A percentile compares a stretch with the other conserved stretches of the same genome.
phyloP scores from a whole-genome alignment of 129 eudicot species.

The Sambucus nigra region DNA sequence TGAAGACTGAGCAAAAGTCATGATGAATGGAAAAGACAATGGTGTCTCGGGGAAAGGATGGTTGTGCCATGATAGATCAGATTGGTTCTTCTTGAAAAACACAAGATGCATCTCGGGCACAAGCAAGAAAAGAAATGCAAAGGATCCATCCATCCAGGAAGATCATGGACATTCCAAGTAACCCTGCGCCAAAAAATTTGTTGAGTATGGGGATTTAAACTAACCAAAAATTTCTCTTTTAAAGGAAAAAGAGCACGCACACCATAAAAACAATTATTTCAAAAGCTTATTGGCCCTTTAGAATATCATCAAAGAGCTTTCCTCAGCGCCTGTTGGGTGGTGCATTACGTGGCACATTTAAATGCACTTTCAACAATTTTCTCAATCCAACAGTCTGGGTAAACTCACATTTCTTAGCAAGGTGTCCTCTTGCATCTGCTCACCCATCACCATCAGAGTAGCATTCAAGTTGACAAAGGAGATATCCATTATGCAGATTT shows the following conservation, averaged over 20 bases:
- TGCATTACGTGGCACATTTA: neutral
- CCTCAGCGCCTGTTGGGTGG: neutral
- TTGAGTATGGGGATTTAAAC: conserved; percentile 43
- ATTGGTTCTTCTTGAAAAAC: conserved; percentile 46
- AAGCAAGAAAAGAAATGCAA: conserved; percentile 43
- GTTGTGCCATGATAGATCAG: conserved; percentile 52
- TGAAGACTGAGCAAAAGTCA: conserved; percentile 48
- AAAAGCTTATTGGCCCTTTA: conserved; percentile 12
- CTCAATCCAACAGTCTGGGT: neutral
- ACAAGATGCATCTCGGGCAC: conserved; percentile 47
- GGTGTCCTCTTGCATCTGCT: neutral
- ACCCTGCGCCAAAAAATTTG: conserved; percentile 61
- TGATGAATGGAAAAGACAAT: conserved; percentile 57
- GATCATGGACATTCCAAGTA: conserved; percentile 40
- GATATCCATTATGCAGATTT: neutral
- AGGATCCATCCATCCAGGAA: conserved; percentile 52
- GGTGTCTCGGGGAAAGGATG: conserved; percentile 38
- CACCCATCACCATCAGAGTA: neutral
- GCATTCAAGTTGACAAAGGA: neutral
- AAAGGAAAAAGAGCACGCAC: conserved; percentile 14
- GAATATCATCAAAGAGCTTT: conserved; percentile 2
- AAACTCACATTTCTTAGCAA: neutral
- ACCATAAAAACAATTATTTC: conserved; percentile 6
- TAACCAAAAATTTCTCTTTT: conserved; percentile 10
- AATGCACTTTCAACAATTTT: neutral